Percentiles rank a stretch among this genome's conserved stretches.
Conservation (phyloP, 345 rosid genomes). For the Eucalyptus lansdowneana region DNA sequence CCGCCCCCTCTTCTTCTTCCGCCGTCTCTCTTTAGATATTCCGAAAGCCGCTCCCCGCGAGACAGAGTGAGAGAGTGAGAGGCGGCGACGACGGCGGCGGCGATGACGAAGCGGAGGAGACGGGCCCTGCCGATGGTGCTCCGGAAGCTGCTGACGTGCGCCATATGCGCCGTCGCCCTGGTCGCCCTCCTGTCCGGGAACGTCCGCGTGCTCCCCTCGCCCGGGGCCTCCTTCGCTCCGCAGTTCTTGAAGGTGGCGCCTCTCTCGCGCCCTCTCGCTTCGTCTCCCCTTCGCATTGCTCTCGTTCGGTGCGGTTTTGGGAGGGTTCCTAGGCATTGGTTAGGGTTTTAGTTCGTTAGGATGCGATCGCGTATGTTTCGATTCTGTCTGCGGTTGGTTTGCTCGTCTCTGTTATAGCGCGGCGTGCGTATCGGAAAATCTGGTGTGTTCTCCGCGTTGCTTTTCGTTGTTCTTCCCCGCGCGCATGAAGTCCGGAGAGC, state of each 20-base stretch:
- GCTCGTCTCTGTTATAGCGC: not conserved
- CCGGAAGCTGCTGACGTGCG: conserved; percentile 46
- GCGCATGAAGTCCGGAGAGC: not conserved
- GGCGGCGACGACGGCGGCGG: not conserved
- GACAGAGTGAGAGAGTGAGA: not conserved
- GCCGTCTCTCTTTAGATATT: not conserved
- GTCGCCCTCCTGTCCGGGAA: conserved; percentile 34
- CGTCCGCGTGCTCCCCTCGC: conserved; percentile 43
- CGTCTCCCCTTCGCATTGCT: not conserved
- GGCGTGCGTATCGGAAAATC: not conserved
- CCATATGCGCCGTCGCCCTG: conserved; percentile 39
- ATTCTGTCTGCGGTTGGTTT: not conserved
- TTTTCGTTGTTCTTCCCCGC: not conserved
- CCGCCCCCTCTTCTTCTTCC: not conserved
- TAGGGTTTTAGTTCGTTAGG: not conserved
- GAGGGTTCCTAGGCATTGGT: not conserved
- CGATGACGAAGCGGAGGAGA: conserved; percentile 33
- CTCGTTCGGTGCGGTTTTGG: not conserved
- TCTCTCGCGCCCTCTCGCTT: not conserved
- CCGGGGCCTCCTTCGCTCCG: conserved; percentile 21
- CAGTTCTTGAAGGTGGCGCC: conserved; percentile 29
- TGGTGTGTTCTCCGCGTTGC: not conserved
- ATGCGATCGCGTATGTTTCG: not conserved
- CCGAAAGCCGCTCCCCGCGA: not conserved
- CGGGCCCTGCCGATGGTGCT: conserved; percentile 17